These are phyloP conservation scores for Lathyrus tuberosus DNA, from an alignment of 306 rosid genomes.

Conservation along the genomic window DNA sequence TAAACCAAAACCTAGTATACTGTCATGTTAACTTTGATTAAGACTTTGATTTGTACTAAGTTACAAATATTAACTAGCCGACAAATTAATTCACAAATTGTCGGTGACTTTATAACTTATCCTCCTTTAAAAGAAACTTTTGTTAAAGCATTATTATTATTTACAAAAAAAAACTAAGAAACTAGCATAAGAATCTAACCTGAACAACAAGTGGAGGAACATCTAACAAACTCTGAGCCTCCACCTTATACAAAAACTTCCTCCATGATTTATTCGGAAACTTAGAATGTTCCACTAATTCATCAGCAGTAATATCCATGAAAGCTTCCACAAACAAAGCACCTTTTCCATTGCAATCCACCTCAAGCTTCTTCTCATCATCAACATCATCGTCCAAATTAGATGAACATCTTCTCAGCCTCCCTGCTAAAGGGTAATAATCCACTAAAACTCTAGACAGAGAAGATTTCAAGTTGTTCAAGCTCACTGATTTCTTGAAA, in stretches of 20 bases:
- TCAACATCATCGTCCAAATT: constrained; percentile 48
- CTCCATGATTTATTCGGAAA: constrained; percentile 75
- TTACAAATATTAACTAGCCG: not conserved
- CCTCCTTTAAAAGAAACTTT: not conserved
- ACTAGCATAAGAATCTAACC: constrained; percentile 45
- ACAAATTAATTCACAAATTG: not conserved
- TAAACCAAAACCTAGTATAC: not conserved
- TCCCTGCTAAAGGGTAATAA: constrained; percentile 90
- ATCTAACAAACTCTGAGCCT: constrained; percentile 66
- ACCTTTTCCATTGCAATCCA: constrained; percentile 86
- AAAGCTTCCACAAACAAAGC: constrained; percentile 78
- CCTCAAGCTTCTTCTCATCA: constrained; percentile 75
- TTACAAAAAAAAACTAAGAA: too few relatives aligned
- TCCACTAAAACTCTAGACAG: constrained; percentile 65
- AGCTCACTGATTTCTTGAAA: constrained; percentile 56
- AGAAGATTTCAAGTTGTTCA: constrained; percentile 56
- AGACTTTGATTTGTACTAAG: not conserved
- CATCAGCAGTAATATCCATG: constrained; percentile 63
- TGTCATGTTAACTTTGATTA: not conserved
- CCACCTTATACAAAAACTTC: constrained; percentile 64
- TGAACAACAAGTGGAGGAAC: constrained; percentile 88
- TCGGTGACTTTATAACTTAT: not conserved
- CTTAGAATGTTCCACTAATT: constrained; percentile 52
- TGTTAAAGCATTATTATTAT: not conserved
- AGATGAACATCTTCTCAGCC: constrained; percentile 47